A percentile compares a stretch with the other conserved stretches of the same genome.
Evolutionary conservation across 768 basidiomycete genomes (phyloP).

Genomic region (Pleurotus eryngii): DNA sequence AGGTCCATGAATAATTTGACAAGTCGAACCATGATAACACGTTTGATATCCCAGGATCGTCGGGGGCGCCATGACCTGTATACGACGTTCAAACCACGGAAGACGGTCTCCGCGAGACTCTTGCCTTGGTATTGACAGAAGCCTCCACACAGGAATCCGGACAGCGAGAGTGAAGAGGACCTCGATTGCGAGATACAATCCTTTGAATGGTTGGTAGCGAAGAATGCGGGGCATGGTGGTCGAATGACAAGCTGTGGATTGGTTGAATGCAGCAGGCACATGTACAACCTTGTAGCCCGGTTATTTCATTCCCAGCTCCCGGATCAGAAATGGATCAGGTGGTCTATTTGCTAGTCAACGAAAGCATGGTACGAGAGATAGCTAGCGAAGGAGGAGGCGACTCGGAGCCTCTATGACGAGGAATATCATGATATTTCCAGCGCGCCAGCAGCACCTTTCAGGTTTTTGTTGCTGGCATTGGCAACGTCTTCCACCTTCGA

Average conservation of each 20-base stretch:
- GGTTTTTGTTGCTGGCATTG: conserved; percentile 42
- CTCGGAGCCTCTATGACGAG: background rate
- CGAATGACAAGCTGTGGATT: no score
- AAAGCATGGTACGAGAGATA: no score
- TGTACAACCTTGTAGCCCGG: no score
- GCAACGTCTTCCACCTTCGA: conserved; percentile 71
- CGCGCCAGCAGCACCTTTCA: conserved; percentile 20
- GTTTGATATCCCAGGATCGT: conserved; percentile 41
- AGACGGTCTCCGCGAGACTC: no score
- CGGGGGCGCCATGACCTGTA: conserved; percentile 40
- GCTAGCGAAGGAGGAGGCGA: background rate
- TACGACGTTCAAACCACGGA: background rate
- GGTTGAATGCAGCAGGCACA: no score
- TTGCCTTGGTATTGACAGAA: background rate
- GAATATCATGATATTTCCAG: background rate
- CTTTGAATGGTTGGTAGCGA: background rate
- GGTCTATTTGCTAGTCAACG: no score
- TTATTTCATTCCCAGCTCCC: no score
- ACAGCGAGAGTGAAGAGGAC: background rate
- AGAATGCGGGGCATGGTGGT: background rate
- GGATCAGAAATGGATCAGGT: no score
- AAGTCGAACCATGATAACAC: conserved; percentile 33
- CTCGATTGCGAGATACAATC: background rate
- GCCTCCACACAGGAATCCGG: background rate
- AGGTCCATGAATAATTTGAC: conserved; percentile 26